A percentile compares a stretch with the other conserved stretches of the same genome.
phyloP scores from a whole-genome alignment of 768 basidiomycete species.

The Suillus variegatus region DNA sequence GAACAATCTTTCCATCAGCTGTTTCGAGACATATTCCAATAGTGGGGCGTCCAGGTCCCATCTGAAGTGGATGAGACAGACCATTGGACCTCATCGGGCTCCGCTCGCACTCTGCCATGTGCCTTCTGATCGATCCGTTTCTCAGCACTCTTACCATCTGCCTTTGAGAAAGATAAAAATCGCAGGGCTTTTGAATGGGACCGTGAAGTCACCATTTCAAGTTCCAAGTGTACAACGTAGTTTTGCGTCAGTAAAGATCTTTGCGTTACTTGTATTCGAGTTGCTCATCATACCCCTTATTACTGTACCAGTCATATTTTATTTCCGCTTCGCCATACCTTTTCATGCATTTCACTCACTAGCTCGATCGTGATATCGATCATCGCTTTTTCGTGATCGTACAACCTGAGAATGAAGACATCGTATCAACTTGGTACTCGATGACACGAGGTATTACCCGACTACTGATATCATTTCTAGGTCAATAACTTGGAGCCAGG shows the following conservation, averaged over 20 bases:
- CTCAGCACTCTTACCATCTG: neutral
- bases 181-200: neutral
- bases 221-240: neutral
- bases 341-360: neutral
- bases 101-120: neutral
- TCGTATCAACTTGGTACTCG: neutral
- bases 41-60: neutral
- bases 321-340: neutral
- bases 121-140: neutral
- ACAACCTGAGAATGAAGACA: neutral
- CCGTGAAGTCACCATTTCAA: neutral
- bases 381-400: neutral
- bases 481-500: no score
- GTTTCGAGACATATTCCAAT: neutral
- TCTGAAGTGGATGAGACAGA: neutral
- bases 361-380: neutral
- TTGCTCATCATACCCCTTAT: neutral
- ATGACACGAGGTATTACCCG: neutral
- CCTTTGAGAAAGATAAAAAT: neutral
- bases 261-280: neutral
- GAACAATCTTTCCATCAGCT: neutral
- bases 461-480: no score
- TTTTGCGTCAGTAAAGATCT: neutral
- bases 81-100: neutral
- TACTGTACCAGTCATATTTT: neutral